phyloP scores from a whole-genome alignment of 2,329 filamentous ascomycete genomes.

The Fusarium keratoplasticum region DNA sequence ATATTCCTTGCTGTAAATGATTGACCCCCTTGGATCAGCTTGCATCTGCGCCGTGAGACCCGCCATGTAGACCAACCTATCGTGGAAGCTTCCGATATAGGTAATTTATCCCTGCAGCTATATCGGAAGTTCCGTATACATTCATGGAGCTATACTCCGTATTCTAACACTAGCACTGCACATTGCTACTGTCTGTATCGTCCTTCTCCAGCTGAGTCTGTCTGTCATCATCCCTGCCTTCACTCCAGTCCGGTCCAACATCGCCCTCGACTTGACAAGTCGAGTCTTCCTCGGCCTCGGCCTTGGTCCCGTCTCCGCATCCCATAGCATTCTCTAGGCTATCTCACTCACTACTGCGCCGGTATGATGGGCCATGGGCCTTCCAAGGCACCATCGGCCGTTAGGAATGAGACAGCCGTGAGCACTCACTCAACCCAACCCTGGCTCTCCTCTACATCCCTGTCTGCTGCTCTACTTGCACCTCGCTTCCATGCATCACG shows the following conservation, averaged over 20 bases:
- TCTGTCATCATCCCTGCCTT: not conserved
- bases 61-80: slow-evolving; percentile 5
- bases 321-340: slow-evolving; percentile 11
- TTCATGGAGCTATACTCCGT: slow-evolving; percentile 9
- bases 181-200: not conserved
- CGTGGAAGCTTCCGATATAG: slow-evolving; percentile 6
- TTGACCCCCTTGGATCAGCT: not conserved
- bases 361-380: not conserved
- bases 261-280: not conserved
- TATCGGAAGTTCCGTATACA: slow-evolving; percentile 22
- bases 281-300: slow-evolving; percentile 2
- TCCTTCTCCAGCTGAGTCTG: not conserved
- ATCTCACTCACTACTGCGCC: not conserved
- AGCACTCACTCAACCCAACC: not conserved
- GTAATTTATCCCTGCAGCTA: slow-evolving; percentile 29
- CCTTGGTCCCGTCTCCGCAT: not conserved
- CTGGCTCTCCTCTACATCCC: slow-evolving; percentile 20
- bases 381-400: slow-evolving; percentile 9
- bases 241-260: not conserved
- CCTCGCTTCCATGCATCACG: not conserved
- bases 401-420: slow-evolving; percentile 23
- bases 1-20: not conserved
- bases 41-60: not conserved
- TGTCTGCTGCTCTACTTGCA: not conserved
- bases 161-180: not conserved